phyloP scores from a whole-genome alignment of 768 basidiomycete species.

The Atractiella rhizophila region DNA sequence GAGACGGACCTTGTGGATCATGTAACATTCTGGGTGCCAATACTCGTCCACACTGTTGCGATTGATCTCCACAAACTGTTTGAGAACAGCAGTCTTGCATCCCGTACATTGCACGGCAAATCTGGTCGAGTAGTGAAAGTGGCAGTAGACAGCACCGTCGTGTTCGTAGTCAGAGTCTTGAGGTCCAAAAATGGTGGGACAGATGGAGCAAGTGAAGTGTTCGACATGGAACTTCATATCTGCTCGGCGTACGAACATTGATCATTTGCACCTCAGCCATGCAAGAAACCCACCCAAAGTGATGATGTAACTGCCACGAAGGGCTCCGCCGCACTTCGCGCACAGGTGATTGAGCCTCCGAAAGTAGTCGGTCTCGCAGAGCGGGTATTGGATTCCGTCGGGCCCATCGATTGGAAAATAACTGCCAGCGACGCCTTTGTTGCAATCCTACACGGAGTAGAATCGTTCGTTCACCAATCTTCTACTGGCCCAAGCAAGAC shows the following conservation, averaged over 20 bases:
- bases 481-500: too few relatives aligned
- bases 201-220: constrained; percentile 94
- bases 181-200: constrained; percentile 83
- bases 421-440: constrained; percentile 83
- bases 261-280: too few relatives aligned
- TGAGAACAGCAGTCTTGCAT: constrained; percentile 85
- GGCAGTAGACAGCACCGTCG: constrained; percentile 89
- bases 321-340: constrained; percentile 75
- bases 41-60: constrained; percentile 94
- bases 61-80: constrained; percentile 99
- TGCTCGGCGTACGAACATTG: constrained; percentile 25
- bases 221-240: constrained; percentile 98
- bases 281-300: constrained; percentile 67
- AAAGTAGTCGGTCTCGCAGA: constrained; percentile 98
- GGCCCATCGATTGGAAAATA: constrained; percentile 94
- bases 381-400: constrained; percentile 55
- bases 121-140: constrained; percentile 95
- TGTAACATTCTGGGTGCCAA: constrained; percentile 99
- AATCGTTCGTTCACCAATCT: too few relatives aligned
- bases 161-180: constrained; percentile 99
- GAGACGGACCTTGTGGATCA: constrained; percentile 76
- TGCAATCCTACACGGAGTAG: constrained; percentile 84
- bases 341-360: constrained; percentile 85
- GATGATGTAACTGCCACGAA: constrained; percentile 94
- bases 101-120: constrained; percentile 98